phyloP scores from a whole-genome alignment of 129 eudicot species.

The Saposhnikovia divaricata region DNA sequence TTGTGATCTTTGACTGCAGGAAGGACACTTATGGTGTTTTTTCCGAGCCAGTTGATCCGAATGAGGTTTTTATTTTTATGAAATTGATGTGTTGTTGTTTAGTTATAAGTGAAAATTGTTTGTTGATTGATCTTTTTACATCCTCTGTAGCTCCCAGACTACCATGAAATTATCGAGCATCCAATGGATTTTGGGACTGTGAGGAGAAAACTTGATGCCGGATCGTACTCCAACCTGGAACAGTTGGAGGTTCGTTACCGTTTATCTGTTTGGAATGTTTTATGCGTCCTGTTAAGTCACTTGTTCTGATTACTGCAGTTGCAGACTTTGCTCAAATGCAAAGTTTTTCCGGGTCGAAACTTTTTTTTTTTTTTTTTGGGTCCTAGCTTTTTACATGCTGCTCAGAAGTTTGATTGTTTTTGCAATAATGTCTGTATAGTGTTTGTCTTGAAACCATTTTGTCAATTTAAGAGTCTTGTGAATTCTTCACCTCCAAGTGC shows the following conservation, averaged over 20 bases:
- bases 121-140: conserved; percentile 20
- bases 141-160: conserved; percentile 77
- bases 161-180: conserved; percentile 67
- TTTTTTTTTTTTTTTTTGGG: no score
- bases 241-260: conserved; percentile 75
- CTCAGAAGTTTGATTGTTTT: neutral
- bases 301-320: neutral
- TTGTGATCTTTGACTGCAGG: conserved; percentile 41
- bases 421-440: no score
- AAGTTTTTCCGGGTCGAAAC: neutral
- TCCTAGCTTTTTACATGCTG: neutral
- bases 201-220: conserved; percentile 63
- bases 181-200: conserved; percentile 96
- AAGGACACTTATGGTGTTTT: conserved; percentile 89
- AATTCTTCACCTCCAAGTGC: neutral
- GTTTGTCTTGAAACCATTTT: no score
- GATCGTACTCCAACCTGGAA: conserved; percentile 55
- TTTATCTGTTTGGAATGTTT: neutral
- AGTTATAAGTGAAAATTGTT: conserved; percentile 8
- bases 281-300: neutral
- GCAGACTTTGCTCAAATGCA: neutral
- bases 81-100: neutral
- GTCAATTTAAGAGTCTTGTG: neutral
- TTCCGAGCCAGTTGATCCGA: conserved; percentile 87
- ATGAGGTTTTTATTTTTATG: conserved; percentile 48